Base-by-base conservation (phyloP, 768 basidiomycete species). In the Lactifluus echinatus region DNA sequence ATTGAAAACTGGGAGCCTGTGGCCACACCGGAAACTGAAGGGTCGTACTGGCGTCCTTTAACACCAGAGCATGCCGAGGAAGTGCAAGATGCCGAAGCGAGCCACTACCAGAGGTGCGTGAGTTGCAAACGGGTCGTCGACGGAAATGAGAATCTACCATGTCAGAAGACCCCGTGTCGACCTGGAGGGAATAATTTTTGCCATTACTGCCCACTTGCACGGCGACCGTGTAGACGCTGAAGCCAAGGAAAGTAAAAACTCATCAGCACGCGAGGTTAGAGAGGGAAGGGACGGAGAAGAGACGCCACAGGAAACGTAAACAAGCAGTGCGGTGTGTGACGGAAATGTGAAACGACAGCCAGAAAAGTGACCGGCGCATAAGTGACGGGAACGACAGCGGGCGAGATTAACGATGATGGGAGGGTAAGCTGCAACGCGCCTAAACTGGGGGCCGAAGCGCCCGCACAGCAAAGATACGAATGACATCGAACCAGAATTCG, bases 141-240 rank as follows among this genome's bases (percentile, higher is more conserved):
- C 57, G 19, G 29, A 45, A 3, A 36, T 24, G 37, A 31, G 8
- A 31, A 73, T 12, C 80, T 63, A 89, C 87, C 24, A 89, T 74
- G 71, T 92, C 89, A 0, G 87, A 87, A 0, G 89, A 90, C 28
- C 89, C 89, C 0, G 85, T 88, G 64, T 92, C 89, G 36, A 91
- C 77, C 65, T 89, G 87, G 2, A 90, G 70, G 6, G 78, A 81
- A 23, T 85, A 69, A 23, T 74, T 76, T 54, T 85, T 77, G 31
- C 65, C 65, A 8, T 66, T 69, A 7, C 68, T 52, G 11, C 88
- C 87, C 23, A 88, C 72, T 19, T 65, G 69, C 4, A 85, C 71
- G 3, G 81, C 74, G n/a, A 87, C 68, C 2, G 82, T 82, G 66
- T 90, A 89, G 4, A 79, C 75, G 26, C 87, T 89, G 64, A 28